Conservation (phyloP, 306 rosid genomes). For the Inga oerstediana region DNA sequence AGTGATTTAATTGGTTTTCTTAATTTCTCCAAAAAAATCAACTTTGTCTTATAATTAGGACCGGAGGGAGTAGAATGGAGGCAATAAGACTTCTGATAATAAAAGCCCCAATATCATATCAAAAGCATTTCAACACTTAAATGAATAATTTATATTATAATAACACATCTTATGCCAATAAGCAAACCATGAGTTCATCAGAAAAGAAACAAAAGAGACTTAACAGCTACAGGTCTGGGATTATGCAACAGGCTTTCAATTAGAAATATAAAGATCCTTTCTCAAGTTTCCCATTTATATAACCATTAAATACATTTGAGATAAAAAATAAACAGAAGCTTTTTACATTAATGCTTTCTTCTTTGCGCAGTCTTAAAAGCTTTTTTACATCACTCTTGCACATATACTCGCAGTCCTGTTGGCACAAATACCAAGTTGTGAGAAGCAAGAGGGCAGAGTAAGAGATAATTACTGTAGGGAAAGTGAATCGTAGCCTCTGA, state of each 20-base stretch:
- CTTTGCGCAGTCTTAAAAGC: constrained; percentile 4
- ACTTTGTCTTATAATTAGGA: too few species aligned
- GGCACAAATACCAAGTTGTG: background rate
- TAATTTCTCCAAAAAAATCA: too few species aligned
- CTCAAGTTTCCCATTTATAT: constrained; percentile 11
- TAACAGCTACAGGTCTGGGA: background rate
- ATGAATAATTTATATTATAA: too few species aligned
- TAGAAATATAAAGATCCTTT: constrained; percentile 17
- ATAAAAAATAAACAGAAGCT: constrained; percentile 27
- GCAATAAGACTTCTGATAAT: too few species aligned
- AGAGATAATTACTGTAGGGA: constrained; percentile 71
- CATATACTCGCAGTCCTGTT: constrained; percentile 1
- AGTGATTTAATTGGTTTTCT: too few species aligned
- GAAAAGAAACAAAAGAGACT: too few species aligned
- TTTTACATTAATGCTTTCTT: constrained; percentile 8
- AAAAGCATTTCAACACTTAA: too few species aligned
- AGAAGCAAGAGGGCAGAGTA: constrained; percentile 2
- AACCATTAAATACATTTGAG: background rate
- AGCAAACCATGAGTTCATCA: too few species aligned
- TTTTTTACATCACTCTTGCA: constrained; percentile 20
- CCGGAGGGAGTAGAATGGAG: too few species aligned
- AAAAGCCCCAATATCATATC: too few species aligned
- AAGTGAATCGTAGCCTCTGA: constrained; percentile 74
- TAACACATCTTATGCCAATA: too few species aligned
- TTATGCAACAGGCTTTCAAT: constrained; percentile 28